Conservation (phyloP, 176 grass and related monocot genomes). For the Oryza longistaminata region DNA sequence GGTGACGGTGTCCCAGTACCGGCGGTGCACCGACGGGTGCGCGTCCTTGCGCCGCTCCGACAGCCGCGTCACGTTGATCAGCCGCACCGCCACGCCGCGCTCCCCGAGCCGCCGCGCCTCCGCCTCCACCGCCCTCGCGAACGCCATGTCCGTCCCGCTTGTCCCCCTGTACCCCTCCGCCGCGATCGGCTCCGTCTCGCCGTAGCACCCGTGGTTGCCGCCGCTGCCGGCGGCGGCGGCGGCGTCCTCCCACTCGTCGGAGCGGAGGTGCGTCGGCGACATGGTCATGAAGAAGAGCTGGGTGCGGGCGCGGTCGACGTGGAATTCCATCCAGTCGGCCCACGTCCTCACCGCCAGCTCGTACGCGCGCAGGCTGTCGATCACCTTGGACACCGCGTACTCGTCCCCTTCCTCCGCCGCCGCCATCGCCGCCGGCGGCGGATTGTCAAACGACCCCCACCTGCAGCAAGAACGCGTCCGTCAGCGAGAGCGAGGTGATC, state of each 20-base stretch:
- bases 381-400: slow-evolving; percentile 52
- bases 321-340: slow-evolving; percentile 73
- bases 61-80: slow-evolving; percentile 73
- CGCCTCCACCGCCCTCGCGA: slow-evolving; percentile 55
- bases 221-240: background rate
- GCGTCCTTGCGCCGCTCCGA: slow-evolving; percentile 82
- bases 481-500: background rate
- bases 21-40: slow-evolving; percentile 76
- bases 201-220: slow-evolving; percentile 59
- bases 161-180: slow-evolving; percentile 29
- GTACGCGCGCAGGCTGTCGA: slow-evolving; percentile 59
- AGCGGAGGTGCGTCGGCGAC: slow-evolving; percentile 65
- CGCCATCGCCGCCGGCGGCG: background rate
- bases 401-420: background rate
- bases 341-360: slow-evolving; percentile 66
- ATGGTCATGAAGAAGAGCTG: slow-evolving; percentile 79
- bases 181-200: slow-evolving; percentile 64
- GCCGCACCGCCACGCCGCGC: slow-evolving; percentile 58
- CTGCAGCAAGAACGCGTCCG: slow-evolving; percentile 1
- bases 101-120: slow-evolving; percentile 37
- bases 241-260: slow-evolving; percentile 40
- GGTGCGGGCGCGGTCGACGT: slow-evolving; percentile 54
- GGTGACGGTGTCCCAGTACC: slow-evolving; percentile 62
- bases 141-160: slow-evolving; percentile 38
- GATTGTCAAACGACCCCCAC: slow-evolving; percentile 56